Percentiles rank a stretch among this genome's conserved stretches.
Evolutionary conservation across 495 filamentous ascomycete genomes (phyloP).

Genomic region (Talaromyces adpressus): DNA sequence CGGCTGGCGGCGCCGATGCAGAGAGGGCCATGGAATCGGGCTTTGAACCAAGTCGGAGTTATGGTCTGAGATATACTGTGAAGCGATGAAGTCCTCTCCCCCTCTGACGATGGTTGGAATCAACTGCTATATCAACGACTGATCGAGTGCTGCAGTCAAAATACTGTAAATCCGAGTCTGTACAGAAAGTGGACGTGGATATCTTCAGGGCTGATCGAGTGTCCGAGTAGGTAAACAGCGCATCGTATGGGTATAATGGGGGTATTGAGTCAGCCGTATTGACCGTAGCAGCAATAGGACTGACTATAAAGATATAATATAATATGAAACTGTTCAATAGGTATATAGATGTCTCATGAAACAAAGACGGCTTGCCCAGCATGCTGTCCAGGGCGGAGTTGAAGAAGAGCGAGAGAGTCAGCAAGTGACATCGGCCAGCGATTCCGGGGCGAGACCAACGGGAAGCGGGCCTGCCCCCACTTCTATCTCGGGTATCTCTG

Average conservation of each 20-base stretch:
- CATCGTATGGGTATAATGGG: neutral
- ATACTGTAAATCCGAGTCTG: neutral
- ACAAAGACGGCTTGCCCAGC: neutral
- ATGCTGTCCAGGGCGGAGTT: neutral
- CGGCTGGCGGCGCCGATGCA: constrained; percentile 19
- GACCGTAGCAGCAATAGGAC: neutral
- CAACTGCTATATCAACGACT: neutral
- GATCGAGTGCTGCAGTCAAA: neutral
- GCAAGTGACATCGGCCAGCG: neutral
- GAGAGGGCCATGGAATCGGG: neutral
- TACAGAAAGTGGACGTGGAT: neutral
- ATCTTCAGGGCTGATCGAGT: neutral
- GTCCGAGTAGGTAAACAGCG: neutral
- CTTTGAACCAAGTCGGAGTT: neutral
- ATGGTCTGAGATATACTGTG: neutral
- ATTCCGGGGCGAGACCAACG: neutral
- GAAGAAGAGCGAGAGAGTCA: neutral
- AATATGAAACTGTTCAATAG: neutral
- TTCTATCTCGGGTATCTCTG: neutral
- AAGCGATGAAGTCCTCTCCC: neutral
- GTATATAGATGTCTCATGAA: neutral
- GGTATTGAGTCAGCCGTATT: neutral
- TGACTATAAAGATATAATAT: neutral
- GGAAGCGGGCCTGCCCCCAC: neutral
- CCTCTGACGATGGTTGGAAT: neutral